These are phyloP conservation scores for Triangularia setosa DNA, from an alignment of 2,329 filamentous ascomycete genomes.

Conservation along the genomic window DNA sequence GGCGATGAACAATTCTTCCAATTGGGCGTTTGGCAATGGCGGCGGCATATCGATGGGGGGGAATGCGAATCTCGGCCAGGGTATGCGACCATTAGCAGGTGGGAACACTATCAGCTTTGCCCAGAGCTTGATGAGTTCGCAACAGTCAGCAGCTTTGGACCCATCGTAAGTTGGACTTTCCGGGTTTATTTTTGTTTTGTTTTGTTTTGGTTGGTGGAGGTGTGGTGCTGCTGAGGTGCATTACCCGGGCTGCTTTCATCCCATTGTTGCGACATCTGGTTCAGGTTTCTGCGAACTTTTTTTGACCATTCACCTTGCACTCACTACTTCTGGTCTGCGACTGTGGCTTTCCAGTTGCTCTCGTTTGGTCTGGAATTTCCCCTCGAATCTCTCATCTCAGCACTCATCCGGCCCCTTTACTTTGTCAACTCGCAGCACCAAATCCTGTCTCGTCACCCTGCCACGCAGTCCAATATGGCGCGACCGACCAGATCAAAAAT, in stretches of 20 bases:
- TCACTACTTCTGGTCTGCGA: not conserved
- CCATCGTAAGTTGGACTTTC: conserved; percentile 53
- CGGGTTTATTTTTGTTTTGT: conserved; percentile 4
- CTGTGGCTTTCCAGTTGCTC: not conserved
- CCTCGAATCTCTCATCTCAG: not conserved
- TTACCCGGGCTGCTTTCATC: not conserved
- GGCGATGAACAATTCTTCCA: conserved; percentile 48
- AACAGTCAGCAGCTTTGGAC: conserved; percentile 58
- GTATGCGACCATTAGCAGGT: conserved; percentile 48
- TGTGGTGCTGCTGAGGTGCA: not conserved
- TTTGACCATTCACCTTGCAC: not conserved
- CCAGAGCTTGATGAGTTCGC: conserved; percentile 57
- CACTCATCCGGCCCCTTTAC: not conserved
- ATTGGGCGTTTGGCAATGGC: conserved; percentile 55
- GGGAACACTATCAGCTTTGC: conserved; percentile 59
- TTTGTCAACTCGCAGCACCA: not conserved
- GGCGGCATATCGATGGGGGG: conserved; percentile 57
- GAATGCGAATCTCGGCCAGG: conserved; percentile 35
- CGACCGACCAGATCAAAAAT: conserved; percentile 6
- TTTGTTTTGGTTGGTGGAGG: conserved; percentile 4
- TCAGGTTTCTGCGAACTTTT: not conserved
- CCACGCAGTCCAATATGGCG: conserved; percentile 1
- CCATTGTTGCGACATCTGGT: not conserved
- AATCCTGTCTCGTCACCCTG: not conserved
- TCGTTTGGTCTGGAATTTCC: not conserved